Evolutionary conservation across 768 basidiomycete species (phyloP).

Genomic region (Saitozyma podzolica): DNA sequence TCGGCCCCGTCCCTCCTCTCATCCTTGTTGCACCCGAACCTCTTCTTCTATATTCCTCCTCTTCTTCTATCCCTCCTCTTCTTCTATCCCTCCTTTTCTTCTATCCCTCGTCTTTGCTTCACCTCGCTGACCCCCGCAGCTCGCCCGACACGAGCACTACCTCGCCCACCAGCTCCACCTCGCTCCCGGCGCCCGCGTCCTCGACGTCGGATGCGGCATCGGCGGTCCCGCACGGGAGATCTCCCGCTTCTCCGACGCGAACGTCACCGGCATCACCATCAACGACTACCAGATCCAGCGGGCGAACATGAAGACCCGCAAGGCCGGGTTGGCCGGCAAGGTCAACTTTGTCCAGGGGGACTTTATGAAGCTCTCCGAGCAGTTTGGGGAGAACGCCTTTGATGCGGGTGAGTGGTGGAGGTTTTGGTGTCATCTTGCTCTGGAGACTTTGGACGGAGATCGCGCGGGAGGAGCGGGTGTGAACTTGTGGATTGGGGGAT

Average conservation of each 20-base stretch:
- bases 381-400: slow-evolving; percentile 88
- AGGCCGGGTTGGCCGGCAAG: slow-evolving; percentile 71
- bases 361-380: slow-evolving; percentile 90
- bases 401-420: slow-evolving; percentile 74
- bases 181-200: slow-evolving; percentile 86
- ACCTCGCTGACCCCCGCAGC: slow-evolving; percentile 37
- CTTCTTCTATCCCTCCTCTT: not conserved
- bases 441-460: not conserved
- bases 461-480: not conserved
- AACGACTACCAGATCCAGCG: slow-evolving; percentile 90
- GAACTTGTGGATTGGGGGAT: no score
- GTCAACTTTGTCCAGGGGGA: slow-evolving; percentile 87
- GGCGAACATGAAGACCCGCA: slow-evolving; percentile 78
- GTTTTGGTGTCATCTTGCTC: not conserved
- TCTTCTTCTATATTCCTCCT: not conserved
- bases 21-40: no score
- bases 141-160: slow-evolving; percentile 97
- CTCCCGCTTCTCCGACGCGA: slow-evolving; percentile 80
- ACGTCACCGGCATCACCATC: slow-evolving; percentile 87
- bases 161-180: slow-evolving; percentile 82
- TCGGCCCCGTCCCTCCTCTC: no score
- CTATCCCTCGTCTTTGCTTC: not conserved
- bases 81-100: not conserved
- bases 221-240: slow-evolving; percentile 97
- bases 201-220: slow-evolving; percentile 97